These are phyloP conservation scores for Rhizopogon vulgaris DNA, from an alignment of 768 basidiomycete genomes.

Conservation along the genomic window DNA sequence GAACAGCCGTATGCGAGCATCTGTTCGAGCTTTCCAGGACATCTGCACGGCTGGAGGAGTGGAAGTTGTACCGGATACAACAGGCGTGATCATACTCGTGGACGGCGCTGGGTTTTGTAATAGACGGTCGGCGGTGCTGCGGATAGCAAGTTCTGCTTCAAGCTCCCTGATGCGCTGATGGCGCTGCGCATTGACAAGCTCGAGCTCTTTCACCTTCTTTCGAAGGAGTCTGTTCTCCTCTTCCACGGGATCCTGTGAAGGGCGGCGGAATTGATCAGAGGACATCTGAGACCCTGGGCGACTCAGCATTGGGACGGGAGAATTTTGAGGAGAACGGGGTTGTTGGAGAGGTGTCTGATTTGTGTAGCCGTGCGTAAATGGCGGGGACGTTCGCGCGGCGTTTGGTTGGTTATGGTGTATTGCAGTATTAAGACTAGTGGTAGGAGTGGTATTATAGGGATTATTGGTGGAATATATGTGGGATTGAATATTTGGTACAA, in stretches of 20 bases:
- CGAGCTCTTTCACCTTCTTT: conserved; percentile 55
- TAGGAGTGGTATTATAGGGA: conserved; percentile 13
- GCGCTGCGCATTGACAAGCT: conserved; percentile 49
- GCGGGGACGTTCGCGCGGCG: conserved; percentile 7
- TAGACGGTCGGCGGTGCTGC: conserved; percentile 10
- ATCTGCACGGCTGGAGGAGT: conserved; percentile 40
- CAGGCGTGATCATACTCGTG: conserved; percentile 9
- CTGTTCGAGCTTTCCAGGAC: conserved; percentile 69
- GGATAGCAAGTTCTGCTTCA: conserved; percentile 36
- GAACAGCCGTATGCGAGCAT: conserved; percentile 61
- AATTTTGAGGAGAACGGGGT: background rate
- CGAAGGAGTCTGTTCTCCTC: conserved; percentile 52
- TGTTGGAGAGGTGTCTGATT: conserved; percentile 6
- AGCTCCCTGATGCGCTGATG: conserved; percentile 43
- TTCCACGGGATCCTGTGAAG: conserved; percentile 26
- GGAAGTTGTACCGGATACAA: conserved; percentile 23
- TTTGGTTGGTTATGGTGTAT: conserved; percentile 14
- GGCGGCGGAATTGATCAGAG: conserved; percentile 20
- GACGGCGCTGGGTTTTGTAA: conserved; percentile 12
- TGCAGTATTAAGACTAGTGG: conserved; percentile 14
- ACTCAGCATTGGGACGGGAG: background rate
- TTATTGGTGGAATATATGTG: conserved; percentile 13
- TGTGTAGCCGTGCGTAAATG: conserved; percentile 3
- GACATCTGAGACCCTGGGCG: conserved; percentile 21
- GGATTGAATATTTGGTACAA: conserved; percentile 18